phyloP scores from a whole-genome alignment of 1,284 basidiomycete genomes.

The Chiua sp. region DNA sequence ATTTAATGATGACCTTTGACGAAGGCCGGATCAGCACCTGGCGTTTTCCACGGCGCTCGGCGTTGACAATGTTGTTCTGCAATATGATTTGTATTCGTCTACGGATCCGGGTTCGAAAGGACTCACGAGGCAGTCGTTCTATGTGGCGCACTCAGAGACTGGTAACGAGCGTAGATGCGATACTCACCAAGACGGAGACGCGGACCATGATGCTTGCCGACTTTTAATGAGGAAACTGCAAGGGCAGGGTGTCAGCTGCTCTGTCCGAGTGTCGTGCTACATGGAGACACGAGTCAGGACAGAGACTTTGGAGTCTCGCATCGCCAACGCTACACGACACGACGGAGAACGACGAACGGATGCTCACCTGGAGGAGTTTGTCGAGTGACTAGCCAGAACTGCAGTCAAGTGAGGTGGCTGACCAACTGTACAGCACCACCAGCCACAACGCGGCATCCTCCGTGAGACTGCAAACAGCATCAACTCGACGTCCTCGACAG shows the following conservation, averaged over 20 bases:
- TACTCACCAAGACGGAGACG: conserved; percentile 78
- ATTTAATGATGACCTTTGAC: conserved; percentile 96
- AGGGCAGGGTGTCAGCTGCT: conserved; percentile 34
- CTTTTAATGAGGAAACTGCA: conserved; percentile 24
- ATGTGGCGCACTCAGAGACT: conserved; percentile 1
- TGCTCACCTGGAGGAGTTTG: no score
- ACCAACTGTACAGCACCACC: conserved; percentile 35
- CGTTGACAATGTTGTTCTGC: conserved; percentile 97
- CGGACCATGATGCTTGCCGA: conserved; percentile 69
- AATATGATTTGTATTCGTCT: conserved; percentile 4
- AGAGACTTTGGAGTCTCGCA: no score
- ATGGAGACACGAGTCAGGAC: no score
- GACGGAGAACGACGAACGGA: no score
- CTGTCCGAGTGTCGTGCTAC: conserved; percentile 67
- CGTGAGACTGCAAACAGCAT: conserved; percentile 13
- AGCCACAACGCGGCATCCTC: conserved; percentile 36
- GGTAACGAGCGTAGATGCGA: conserved; percentile 1
- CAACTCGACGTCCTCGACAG: conserved; percentile 27
- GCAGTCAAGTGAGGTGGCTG: no score
- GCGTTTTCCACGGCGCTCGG: conserved; percentile 97
- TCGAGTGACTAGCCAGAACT: no score
- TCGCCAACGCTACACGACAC: no score
- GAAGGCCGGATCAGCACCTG: conserved; percentile 96
- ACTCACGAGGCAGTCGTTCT: conserved; percentile 85
- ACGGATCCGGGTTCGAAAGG: neutral